Evolutionary conservation across 257 asterid species (phyloP).

Genomic region (Nicotiana tomentosiformis): DNA sequence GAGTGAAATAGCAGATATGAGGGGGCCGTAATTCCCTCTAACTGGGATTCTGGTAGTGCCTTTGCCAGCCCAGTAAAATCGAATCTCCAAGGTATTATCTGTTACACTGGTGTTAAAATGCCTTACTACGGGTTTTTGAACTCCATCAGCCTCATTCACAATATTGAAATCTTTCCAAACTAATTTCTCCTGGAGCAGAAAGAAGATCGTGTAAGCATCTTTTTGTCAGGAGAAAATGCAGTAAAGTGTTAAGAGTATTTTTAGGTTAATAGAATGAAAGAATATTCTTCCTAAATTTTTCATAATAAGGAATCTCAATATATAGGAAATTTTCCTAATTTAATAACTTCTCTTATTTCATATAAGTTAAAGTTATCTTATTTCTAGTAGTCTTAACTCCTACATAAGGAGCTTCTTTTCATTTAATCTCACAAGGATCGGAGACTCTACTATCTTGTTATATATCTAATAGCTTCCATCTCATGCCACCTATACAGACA

Average conservation of each 20-base stretch:
- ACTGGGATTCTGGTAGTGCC: constrained; percentile 76
- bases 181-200: constrained; percentile 45
- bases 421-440: too few relatives aligned
- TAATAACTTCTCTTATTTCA: too few relatives aligned
- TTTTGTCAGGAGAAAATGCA: not conserved
- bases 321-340: not conserved
- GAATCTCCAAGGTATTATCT: constrained; percentile 63
- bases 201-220: not conserved
- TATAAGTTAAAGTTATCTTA: too few relatives aligned
- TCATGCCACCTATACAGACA: not conserved
- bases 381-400: not conserved
- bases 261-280: not conserved
- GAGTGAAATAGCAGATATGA: constrained; percentile 80
- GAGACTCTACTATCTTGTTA: not conserved
- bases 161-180: constrained; percentile 58
- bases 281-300: not conserved
- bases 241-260: not conserved
- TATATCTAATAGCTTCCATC: not conserved
- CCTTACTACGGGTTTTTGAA: constrained; percentile 44
- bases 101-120: constrained; percentile 45
- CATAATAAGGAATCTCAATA: not conserved
- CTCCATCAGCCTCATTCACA: constrained; percentile 66
- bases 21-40: constrained; percentile 78
- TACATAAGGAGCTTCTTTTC: not conserved
- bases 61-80: constrained; percentile 77